Percentiles rank a stretch among this genome's conserved stretches.
These are phyloP conservation scores for Knufia petricola DNA, from an alignment of 2,329 filamentous ascomycete species.

Conservation along the genomic window DNA sequence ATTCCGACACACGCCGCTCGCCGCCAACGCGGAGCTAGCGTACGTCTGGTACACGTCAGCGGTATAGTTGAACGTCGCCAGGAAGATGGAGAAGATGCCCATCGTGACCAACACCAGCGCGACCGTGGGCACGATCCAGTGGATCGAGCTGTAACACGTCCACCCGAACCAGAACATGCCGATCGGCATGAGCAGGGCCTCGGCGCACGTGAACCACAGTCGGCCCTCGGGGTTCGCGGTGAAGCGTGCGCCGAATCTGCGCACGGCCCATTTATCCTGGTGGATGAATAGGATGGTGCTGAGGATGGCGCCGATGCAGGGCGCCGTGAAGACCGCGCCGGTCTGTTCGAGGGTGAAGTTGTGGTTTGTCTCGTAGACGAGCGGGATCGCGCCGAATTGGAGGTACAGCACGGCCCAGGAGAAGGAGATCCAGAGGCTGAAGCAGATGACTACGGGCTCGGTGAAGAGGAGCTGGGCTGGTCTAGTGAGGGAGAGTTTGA, in stretches of 20 bases:
- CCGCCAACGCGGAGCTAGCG: slow-evolving; percentile 74
- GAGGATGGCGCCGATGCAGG: slow-evolving; percentile 57
- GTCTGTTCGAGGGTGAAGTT: slow-evolving; percentile 57
- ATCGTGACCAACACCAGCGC: slow-evolving; percentile 66
- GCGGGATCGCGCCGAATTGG: slow-evolving; percentile 68
- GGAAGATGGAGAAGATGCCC: slow-evolving; percentile 77
- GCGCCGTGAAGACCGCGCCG: slow-evolving; percentile 64
- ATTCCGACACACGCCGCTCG: slow-evolving; percentile 82
- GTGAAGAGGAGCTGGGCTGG: slow-evolving; percentile 44
- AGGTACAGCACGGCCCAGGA: slow-evolving; percentile 84
- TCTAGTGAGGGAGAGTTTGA: slow-evolving; percentile 19
- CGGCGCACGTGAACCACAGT: slow-evolving; percentile 72
- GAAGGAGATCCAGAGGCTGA: slow-evolving; percentile 83
- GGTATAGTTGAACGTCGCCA: slow-evolving; percentile 85
- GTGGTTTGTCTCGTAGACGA: slow-evolving; percentile 62
- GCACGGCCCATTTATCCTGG: slow-evolving; percentile 52
- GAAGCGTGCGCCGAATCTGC: slow-evolving; percentile 26
- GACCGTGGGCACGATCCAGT: slow-evolving; percentile 63
- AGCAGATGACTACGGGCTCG: slow-evolving; percentile 58
- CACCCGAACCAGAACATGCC: slow-evolving; percentile 76
- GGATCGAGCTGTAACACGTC: slow-evolving; percentile 47
- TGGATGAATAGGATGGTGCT: slow-evolving; percentile 60
- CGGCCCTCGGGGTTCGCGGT: slow-evolving; percentile 58
- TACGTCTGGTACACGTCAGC: slow-evolving; percentile 81
- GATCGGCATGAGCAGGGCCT: slow-evolving; percentile 64